Evolutionary conservation across 139 green algal genomes (phyloP).

Genomic region (Chlorella sp.): DNA sequence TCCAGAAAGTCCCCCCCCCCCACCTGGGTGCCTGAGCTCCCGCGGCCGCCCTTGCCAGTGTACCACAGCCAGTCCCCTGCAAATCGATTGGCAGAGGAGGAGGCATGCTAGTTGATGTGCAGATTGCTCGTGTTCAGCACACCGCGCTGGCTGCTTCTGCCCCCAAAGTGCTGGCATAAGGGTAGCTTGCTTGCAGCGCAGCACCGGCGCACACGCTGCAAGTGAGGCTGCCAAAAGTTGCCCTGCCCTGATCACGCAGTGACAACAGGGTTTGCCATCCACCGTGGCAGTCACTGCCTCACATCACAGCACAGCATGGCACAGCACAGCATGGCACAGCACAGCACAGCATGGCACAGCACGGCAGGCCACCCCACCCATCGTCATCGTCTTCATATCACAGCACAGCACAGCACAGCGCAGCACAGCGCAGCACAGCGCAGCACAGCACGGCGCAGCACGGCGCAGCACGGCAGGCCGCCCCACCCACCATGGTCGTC

Average conservation of each 20-base stretch:
- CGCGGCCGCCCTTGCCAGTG: constrained; percentile 64
- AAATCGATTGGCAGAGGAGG: neutral
- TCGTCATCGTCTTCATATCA: constrained; percentile 75
- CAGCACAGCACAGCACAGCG: too few relatives aligned
- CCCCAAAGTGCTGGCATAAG: too few relatives aligned
- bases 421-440: neutral
- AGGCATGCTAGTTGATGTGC: neutral
- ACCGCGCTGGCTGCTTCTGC: neutral
- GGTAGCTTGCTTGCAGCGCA: too few relatives aligned
- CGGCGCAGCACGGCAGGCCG: neutral
- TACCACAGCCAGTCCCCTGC: constrained; percentile 60
- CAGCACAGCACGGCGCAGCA: neutral
- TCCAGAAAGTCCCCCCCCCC: too few relatives aligned
- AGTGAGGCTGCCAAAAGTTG: too few relatives aligned
- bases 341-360: neutral
- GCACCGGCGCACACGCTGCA: too few relatives aligned
- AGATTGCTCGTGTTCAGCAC: neutral
- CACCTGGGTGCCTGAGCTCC: neutral
- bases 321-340: neutral
- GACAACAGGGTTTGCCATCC: too few relatives aligned
- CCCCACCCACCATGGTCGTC: constrained; percentile 48
- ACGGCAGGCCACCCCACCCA: neutral
- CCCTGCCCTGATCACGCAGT: too few relatives aligned
- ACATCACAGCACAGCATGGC: too few relatives aligned
- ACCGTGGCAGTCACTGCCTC: neutral